These are phyloP conservation scores for Prunus yedoensis DNA, from an alignment of 331 rosid species.

Conservation along the genomic window DNA sequence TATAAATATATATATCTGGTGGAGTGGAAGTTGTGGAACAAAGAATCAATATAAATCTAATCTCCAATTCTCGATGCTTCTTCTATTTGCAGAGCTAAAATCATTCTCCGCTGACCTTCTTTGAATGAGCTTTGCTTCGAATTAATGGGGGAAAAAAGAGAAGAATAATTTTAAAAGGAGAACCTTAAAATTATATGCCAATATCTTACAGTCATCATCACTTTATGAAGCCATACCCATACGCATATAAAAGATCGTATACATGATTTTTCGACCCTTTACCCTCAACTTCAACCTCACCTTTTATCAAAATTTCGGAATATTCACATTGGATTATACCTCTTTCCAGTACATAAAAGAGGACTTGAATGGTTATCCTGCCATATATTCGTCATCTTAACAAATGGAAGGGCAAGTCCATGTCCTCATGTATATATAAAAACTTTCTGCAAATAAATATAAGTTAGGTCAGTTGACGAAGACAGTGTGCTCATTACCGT, in stretches of 20 bases:
- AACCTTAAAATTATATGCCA: not conserved
- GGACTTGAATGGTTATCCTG: not conserved
- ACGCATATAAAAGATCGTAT: not conserved
- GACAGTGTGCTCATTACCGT: accelerated
- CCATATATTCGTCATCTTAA: constrained; percentile 1
- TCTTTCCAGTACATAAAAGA: constrained; percentile 7
- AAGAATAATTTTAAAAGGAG: not conserved
- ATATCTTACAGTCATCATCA: not conserved
- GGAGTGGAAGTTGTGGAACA: not conserved
- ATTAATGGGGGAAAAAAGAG: not conserved
- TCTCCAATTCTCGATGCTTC: not conserved
- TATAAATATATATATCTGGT: not conserved
- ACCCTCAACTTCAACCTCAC: constrained; percentile 3
- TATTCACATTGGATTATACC: constrained; percentile 23
- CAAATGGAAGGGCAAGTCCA: not conserved
- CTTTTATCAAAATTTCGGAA: constrained; percentile 18
- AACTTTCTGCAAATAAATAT: too few relatives aligned
- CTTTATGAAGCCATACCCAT: not conserved
- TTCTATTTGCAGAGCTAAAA: not conserved
- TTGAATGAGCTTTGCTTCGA: not conserved
- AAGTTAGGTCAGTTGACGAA: too few relatives aligned
- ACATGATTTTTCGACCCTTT: not conserved
- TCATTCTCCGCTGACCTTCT: not conserved
- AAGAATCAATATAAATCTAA: not conserved
- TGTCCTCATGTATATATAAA: not conserved